Evolutionary conservation across 2,329 filamentous ascomycete genomes (phyloP), one percentile per base, ranked within the genome.

Genomic region (Penicillium thymicola): DNA sequence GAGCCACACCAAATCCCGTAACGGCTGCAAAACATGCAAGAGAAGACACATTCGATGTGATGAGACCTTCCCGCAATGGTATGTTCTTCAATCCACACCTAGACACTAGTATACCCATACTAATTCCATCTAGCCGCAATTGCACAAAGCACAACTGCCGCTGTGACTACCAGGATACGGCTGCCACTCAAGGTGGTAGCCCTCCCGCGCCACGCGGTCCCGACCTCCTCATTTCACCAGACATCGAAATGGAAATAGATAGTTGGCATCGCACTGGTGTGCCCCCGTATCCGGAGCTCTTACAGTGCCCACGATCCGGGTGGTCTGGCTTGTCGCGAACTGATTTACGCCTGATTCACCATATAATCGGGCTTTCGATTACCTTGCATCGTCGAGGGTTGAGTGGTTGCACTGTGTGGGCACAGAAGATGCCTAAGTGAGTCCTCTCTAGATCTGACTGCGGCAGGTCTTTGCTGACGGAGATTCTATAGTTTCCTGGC

Each of bases 131-230:
- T 70, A 96, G 92, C 79, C 91, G 91, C 70, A 99, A 99, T 77
- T 99, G 94, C 78, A 97, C 93, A 60, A 99, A 97, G 79, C 94
- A 99, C 79, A 96, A 97, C 79, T 94, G 95, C 68, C 89, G 92
- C 70, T 99, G 94, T 77, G 94, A 96, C 67, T 99, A 97, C 80
- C 95, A 96, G 82, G 92, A 97, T 72, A 86, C 87, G 70, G 85
- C 89, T 47, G 81, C 85, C 44, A 82, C 87, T 59, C 76, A 68
- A 46, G 81, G 38, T 28, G 52, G 83, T 62, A 81, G 81, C 61
- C 78, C 76, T 55, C 72, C 77, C 51, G 75, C 75, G 57, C 76
- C 80, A 60, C 79, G 81, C 60, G 77, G 81, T 59, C 79, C 83
- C 21, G 81, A 85, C 65, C 83, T 97, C 52, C 85, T 94, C 72